Evolutionary conservation across 495 filamentous ascomycete species (phyloP).

Genomic region (Trichoderma erinaceum): DNA sequence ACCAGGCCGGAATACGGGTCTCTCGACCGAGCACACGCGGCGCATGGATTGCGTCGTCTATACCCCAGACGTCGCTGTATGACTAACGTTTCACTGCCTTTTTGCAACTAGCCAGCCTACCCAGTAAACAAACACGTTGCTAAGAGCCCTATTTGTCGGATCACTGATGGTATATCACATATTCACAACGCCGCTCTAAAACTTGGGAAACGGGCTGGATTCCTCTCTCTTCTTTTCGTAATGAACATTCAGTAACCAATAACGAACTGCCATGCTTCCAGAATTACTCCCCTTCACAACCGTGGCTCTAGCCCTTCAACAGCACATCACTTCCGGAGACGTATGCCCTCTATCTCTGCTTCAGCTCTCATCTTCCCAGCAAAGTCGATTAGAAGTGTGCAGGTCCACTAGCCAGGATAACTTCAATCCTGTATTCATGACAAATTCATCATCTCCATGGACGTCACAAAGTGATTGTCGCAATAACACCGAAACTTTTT

Average conservation of each 20-base stretch:
- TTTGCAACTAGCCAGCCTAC: too few species aligned
- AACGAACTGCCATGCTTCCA: neutral
- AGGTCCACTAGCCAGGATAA: neutral
- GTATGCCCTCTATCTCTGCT: neutral
- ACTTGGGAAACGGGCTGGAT: neutral
- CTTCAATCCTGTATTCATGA: neutral
- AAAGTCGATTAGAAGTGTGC: neutral
- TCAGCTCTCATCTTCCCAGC: neutral
- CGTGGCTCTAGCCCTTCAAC: neutral
- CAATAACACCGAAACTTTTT: slow-evolving; percentile 17
- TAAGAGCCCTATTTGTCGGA: neutral
- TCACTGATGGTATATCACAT: neutral
- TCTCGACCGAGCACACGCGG: neutral
- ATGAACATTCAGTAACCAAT: neutral
- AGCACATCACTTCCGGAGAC: neutral
- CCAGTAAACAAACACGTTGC: neutral
- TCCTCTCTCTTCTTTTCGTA: neutral
- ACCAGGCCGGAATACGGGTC: neutral
- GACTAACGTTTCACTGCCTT: too few species aligned
- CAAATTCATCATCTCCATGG: neutral
- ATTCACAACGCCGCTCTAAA: neutral
- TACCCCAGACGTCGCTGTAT: neutral
- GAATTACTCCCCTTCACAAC: neutral
- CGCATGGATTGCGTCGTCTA: neutral
- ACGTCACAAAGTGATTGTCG: neutral